Evolutionary conservation across 306 rosid species (phyloP), one percentile per base, ranked within the genome.

Genomic region (Cicer yamashitae): DNA sequence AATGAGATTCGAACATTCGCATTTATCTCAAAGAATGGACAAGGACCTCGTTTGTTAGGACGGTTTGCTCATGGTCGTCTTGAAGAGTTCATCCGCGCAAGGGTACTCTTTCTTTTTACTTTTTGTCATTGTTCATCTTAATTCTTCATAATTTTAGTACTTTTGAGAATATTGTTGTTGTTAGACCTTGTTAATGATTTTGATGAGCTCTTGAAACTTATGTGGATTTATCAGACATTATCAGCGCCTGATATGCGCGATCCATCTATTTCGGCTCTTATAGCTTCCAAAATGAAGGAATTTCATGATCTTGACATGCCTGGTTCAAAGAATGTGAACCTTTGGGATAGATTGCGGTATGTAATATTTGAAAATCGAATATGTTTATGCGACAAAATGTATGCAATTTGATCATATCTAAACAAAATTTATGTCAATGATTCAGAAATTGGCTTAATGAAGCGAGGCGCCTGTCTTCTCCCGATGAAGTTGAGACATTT

Each of bases 11-110:
- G 39, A 63, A 85, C 89, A 8, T 92, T 88, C 77, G 94, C 84
- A 38, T 89, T 20, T 78, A 76, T 92, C 37, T 92, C 97, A 39
- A 89, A 89, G 92, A 78, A 77, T 39, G 96, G 92, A 15, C 94
- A 87, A 43, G 98, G 98, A 40, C 98, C 98, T 74, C 85, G 80
- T 62, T 82, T 93, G 18, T 88, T 93, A 1, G 93, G 98, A 40
- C 81, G 94, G 61, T 90, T 93, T 77, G 43, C 86, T 14, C 87
- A 71, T 72, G 98, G 98, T 2, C 90, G 98, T 5, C 46, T 93
- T 65, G 98, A 93, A 85, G 98, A 89, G 81, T 93, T 93, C 89
- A 93, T 93, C 76, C 77, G 63, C 46, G 98, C 98, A 1, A 67
- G 90, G 89, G 98, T 93, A 93, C 54, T 74, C 0, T 60, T 10